Percentiles rank a stretch among this genome's conserved stretches.
phyloP scores from a whole-genome alignment of 176 grass and related monocot genomes.

The Lolium rigidum region DNA sequence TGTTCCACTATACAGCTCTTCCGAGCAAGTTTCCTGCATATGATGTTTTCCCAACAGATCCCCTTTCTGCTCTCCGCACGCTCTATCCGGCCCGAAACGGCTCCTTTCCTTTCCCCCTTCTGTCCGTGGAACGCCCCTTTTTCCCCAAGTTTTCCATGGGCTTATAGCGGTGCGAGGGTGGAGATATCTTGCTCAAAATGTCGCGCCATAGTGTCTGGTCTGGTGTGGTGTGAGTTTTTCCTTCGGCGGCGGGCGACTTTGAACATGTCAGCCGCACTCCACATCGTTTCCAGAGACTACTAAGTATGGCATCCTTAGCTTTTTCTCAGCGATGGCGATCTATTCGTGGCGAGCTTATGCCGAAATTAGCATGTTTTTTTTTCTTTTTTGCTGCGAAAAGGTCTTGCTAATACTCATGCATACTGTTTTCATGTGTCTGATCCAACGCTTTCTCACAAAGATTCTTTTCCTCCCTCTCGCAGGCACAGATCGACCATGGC shows the following conservation, averaged over 20 bases:
- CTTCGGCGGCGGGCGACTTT: background rate
- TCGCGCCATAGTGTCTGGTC: slow-evolving; percentile 4
- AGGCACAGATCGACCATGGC: slow-evolving; percentile 35
- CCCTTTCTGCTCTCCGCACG: background rate
- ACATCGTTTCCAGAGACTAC: too few species aligned
- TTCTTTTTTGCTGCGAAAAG: too few species aligned
- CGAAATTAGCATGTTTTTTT: slow-evolving; percentile 14
- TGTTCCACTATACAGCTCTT: background rate
- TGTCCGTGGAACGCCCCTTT: background rate
- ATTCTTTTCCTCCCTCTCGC: slow-evolving; percentile 30
- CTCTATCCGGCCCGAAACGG: background rate
- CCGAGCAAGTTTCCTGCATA: background rate
- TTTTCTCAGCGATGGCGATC: background rate
- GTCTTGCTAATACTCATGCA: too few species aligned
- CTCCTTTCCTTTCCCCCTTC: background rate
- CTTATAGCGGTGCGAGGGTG: background rate
- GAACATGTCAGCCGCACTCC: too few species aligned
- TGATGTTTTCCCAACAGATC: slow-evolving; percentile 7
- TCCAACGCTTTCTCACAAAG: slow-evolving; percentile 40
- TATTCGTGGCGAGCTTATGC: background rate
- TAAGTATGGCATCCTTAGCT: too few species aligned
- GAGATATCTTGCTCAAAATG: slow-evolving; percentile 38
- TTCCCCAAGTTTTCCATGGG: background rate
- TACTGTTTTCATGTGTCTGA: too few species aligned
- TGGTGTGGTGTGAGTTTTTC: background rate